These are phyloP conservation scores for Emmonsiellopsis sp. DNA, from an alignment of 2,329 filamentous ascomycete genomes.

Conservation along the genomic window DNA sequence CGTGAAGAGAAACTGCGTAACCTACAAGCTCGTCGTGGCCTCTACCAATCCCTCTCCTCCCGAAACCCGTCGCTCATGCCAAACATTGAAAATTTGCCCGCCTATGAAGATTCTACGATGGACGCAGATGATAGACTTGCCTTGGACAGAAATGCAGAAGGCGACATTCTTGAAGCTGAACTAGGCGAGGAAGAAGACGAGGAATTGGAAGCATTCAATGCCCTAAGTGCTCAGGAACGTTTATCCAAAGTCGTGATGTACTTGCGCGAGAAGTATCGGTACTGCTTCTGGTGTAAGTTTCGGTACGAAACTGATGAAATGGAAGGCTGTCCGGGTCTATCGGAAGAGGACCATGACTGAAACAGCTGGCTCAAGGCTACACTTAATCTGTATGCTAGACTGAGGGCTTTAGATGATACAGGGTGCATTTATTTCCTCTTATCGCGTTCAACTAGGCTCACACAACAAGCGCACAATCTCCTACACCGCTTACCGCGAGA, in stretches of 20 bases:
- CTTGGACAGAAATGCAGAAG: slow-evolving; percentile 47
- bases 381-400: neutral
- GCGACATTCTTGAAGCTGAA: slow-evolving; percentile 41
- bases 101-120: slow-evolving; percentile 53
- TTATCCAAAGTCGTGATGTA: slow-evolving; percentile 58
- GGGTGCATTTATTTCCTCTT: neutral
- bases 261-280: slow-evolving; percentile 62
- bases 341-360: slow-evolving; percentile 73
- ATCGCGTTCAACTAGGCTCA: neutral
- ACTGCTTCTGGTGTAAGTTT: slow-evolving; percentile 97
- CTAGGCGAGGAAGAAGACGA: slow-evolving; percentile 66
- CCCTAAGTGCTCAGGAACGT: slow-evolving; percentile 56
- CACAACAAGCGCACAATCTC: too few relatives aligned
- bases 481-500: too few relatives aligned
- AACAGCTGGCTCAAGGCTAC: neutral
- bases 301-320: slow-evolving; percentile 61
- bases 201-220: slow-evolving; percentile 73
- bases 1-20: slow-evolving; percentile 64
- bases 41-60: slow-evolving; percentile 53
- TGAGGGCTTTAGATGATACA: neutral
- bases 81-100: slow-evolving; percentile 24
- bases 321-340: slow-evolving; percentile 81
- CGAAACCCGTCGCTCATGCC: neutral
- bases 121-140: slow-evolving; percentile 65
- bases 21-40: slow-evolving; percentile 53